Conservation (phyloP, 257 asterid genomes). For the Primulina huaijiensis region DNA sequence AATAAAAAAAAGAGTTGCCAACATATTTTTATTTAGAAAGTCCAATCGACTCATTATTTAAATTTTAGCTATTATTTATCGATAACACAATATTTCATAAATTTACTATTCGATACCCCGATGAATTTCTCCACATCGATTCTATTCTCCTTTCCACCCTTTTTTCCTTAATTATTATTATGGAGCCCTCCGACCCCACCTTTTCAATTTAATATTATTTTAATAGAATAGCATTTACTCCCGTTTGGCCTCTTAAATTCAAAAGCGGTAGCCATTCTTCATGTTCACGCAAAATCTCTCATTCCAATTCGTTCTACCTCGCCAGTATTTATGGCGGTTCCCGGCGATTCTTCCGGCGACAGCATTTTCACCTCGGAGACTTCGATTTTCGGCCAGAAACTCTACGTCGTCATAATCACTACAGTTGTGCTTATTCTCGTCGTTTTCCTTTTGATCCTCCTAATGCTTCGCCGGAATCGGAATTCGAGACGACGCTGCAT, state of each 20-base stretch:
- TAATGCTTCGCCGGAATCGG: slow-evolving; percentile 42
- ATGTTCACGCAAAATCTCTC: not conserved
- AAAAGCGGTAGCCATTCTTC: slow-evolving; percentile 15
- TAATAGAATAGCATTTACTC: not conserved
- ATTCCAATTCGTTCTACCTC: slow-evolving; percentile 11
- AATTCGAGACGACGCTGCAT: slow-evolving; percentile 38
- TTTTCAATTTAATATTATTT: not conserved
- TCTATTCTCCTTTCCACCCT: too few relatives aligned
- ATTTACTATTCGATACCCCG: too few relatives aligned
- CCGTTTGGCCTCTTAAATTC: not conserved
- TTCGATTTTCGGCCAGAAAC: slow-evolving; percentile 67
- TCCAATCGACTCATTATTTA: too few relatives aligned
- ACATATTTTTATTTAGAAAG: too few relatives aligned
- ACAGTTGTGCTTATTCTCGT: slow-evolving; percentile 46
- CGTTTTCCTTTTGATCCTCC: slow-evolving; percentile 37
- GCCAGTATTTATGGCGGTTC: slow-evolving; percentile 46
- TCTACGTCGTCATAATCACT: slow-evolving; percentile 52
- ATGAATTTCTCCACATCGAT: too few relatives aligned
- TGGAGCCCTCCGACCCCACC: not conserved
- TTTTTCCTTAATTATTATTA: too few relatives aligned
- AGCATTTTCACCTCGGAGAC: slow-evolving; percentile 47
- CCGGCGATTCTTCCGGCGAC: slow-evolving; percentile 35
- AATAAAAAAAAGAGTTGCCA: too few relatives aligned
- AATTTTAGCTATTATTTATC: too few relatives aligned
- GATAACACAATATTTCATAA: too few relatives aligned